These are phyloP conservation scores for Penicillium coprophilum DNA, from an alignment of 495 filamentous ascomycete genomes.

Conservation along the genomic window DNA sequence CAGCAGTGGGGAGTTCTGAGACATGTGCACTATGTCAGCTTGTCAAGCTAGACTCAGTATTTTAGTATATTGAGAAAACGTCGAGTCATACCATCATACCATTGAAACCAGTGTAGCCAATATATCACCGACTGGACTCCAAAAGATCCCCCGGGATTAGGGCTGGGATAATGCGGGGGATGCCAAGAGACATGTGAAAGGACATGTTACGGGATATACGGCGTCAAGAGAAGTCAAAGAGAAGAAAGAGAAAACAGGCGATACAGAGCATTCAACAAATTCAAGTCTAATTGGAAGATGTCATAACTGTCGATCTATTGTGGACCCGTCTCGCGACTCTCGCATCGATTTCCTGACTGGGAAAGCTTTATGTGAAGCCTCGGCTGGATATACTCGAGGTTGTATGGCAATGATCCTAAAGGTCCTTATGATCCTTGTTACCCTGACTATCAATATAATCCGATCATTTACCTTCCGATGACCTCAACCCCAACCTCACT, in stretches of 20 bases:
- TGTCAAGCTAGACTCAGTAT: not conserved
- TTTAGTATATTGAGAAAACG: too few species aligned
- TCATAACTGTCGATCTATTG: not conserved
- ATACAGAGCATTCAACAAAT: too few species aligned
- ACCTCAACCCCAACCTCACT: not conserved
- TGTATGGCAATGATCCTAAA: too few species aligned
- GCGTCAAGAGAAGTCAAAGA: not conserved
- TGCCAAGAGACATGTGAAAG: slow-evolving; percentile 8
- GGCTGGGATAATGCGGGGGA: not conserved
- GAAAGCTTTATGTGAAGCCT: not conserved
- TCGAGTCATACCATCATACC: too few species aligned
- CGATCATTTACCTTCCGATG: not conserved
- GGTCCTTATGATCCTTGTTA: not conserved
- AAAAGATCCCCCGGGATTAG: not conserved
- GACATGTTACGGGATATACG: too few species aligned
- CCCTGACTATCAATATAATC: not conserved
- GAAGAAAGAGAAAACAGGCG: too few species aligned
- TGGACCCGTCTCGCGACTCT: not conserved
- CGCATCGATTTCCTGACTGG: not conserved
- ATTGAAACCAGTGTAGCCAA: too few species aligned
- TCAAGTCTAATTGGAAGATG: not conserved
- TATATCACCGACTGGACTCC: too few species aligned
- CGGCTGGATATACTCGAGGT: too few species aligned
- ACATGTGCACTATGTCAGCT: not conserved
- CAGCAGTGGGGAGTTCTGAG: not conserved